Base-by-base conservation (phyloP, 352 stramenopile species). In the Pythium phragmitis region DNA sequence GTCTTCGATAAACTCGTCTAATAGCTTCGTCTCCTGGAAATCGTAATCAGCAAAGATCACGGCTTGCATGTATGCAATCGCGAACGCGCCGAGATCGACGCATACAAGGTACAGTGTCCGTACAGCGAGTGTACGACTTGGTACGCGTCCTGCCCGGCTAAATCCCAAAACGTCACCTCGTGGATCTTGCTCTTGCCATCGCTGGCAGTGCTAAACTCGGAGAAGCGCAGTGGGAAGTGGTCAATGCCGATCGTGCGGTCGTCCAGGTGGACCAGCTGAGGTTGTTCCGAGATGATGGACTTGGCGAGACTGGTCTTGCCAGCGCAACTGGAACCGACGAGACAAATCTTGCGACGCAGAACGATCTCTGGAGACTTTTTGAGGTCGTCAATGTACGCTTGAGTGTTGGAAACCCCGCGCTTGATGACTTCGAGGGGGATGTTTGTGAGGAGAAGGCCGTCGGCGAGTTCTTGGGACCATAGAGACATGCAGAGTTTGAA, bases 231-330 rank as follows among this genome's bases (percentile, higher is more conserved):
- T 54, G n/a, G 39, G n/a, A 77, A 77, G 8, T 62, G 26, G 34
- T 78, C 68, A 8, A 78, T 69, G 7, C 68, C 71, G 41, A 78
- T 70, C 7, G 71, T 78, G 0, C 64, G 68, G n/a, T 59, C n/a
- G 42, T 73, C 55, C 13, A 52, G 7, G 39, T 60, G 54, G 7
- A 51, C 34, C 2, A 58, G 33, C 16, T 34, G 23, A 17, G 51
- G 34, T 21, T 50, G n/a, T 13, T 42, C 28, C 12, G 19, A 16
- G 12, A 23, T 42, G 16, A 60, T 17, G 9, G 51, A 58, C 19
- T 58, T 58, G 51, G 47, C 45, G 9, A 58, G 51, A 36, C 51
- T 58, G 26, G 26, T 30, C 1, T 30, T 30, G 26, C 26, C 26
- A 30, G 26, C 26, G 26, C 26, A 30, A 30, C 54, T 49, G n/a